Percentiles rank a stretch among this genome's conserved stretches.
Conservation (phyloP, 2,329 filamentous ascomycete genomes). For the Lecanicillium sp. region DNA sequence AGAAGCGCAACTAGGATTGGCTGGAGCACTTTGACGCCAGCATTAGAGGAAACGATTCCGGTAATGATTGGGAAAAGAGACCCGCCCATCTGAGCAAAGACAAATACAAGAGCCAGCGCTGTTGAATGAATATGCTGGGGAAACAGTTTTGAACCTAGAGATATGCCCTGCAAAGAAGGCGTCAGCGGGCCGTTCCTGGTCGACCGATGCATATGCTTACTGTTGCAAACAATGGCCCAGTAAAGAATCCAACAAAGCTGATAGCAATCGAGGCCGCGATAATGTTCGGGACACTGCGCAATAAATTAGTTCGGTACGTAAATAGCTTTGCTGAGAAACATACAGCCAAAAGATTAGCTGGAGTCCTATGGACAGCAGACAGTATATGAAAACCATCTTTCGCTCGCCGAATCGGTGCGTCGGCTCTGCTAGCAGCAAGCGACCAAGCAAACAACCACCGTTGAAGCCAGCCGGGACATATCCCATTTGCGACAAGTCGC, state of each 20-base stretch:
- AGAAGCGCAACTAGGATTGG: conserved; percentile 43
- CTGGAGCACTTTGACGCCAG: conserved; percentile 41
- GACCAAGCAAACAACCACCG: conserved; percentile 48
- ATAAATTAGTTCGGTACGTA: conserved; percentile 2
- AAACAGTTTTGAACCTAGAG: conserved; percentile 45
- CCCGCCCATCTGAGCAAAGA: conserved; percentile 48
- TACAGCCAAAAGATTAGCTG: conserved; percentile 55
- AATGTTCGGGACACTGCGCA: conserved; percentile 30
- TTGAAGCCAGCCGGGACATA: conserved; percentile 56
- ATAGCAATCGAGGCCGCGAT: conserved; percentile 45
- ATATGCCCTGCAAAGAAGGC: conserved; percentile 40
- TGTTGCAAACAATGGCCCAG: conserved; percentile 50
- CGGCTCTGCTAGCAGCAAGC: conserved; percentile 50
- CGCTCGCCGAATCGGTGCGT: conserved; percentile 51
- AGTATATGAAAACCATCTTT: conserved; percentile 49
- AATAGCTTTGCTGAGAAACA: conserved; percentile 11
- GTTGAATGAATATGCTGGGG: conserved; percentile 25
- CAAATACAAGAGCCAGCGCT: conserved; percentile 42
- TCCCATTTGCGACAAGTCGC: conserved; percentile 47
- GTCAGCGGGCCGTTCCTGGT: no score
- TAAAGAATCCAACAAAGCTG: conserved; percentile 48
- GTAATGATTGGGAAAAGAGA: conserved; percentile 49
- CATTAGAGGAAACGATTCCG: conserved; percentile 37
- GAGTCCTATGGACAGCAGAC: conserved; percentile 40
- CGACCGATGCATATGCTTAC: conserved; percentile 27